Conservation (phyloP, 129 eudicot genomes). For the Saussurea involucrata region DNA sequence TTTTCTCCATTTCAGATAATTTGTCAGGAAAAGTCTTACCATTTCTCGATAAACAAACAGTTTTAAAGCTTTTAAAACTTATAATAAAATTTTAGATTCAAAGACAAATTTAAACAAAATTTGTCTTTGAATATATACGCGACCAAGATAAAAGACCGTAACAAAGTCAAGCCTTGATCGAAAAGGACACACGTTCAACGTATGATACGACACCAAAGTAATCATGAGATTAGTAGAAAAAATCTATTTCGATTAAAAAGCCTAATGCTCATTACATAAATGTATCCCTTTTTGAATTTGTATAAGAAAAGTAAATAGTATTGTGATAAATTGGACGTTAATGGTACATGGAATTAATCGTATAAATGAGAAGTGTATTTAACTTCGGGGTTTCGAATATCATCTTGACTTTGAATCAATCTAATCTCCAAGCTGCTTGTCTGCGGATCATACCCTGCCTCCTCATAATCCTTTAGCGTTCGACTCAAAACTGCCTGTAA, state of each 20-base stretch:
- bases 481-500: constrained; percentile 72
- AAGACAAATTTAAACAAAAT: too few relatives aligned
- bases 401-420: constrained; percentile 86
- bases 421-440: constrained; percentile 98
- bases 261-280: constrained; percentile 12
- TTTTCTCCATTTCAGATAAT: too few relatives aligned
- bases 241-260: constrained; percentile 3
- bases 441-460: constrained; percentile 71
- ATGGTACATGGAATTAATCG: constrained; percentile 22
- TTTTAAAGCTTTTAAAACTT: too few relatives aligned
- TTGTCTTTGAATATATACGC: too few relatives aligned
- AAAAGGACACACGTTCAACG: not conserved
- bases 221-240: not conserved
- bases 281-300: constrained; percentile 9
- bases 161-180: not conserved
- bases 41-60: too few relatives aligned
- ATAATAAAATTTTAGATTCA: too few relatives aligned
- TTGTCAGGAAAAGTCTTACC: too few relatives aligned
- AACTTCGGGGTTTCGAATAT: constrained; percentile 80
- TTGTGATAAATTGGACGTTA: not conserved
- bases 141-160: not conserved
- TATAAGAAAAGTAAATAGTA: not conserved
- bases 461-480: constrained; percentile 69
- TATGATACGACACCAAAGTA: not conserved
- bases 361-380: constrained; percentile 63